phyloP scores from a whole-genome alignment of 2,329 filamentous ascomycete genomes.

The Aspergillus viridinutans region DNA sequence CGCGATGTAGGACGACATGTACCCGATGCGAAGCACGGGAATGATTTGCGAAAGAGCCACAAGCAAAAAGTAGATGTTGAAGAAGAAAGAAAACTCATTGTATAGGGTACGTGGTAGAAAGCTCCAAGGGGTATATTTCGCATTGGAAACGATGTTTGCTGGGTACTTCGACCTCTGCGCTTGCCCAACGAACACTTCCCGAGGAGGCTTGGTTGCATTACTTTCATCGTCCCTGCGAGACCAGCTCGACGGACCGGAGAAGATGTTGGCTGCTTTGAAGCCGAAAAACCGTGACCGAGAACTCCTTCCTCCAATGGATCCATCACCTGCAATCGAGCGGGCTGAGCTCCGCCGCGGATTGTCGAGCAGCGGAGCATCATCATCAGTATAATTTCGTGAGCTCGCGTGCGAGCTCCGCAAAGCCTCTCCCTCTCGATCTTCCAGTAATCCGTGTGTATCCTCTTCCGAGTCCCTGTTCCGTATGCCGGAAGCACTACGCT shows the following conservation, averaged over 20 bases:
- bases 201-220: conserved; percentile 52
- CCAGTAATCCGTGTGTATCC: conserved; percentile 64
- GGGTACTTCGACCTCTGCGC: conserved; percentile 73
- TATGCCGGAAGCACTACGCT: conserved; percentile 41
- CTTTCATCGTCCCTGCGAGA: conserved; percentile 36
- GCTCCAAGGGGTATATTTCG: conserved; percentile 93
- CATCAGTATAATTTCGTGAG: conserved; percentile 53
- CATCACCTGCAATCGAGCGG: conserved; percentile 27
- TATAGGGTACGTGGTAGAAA: conserved; percentile 93
- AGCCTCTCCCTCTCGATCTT: conserved; percentile 55
- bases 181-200: conserved; percentile 72
- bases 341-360: conserved; percentile 38
- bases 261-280: conserved; percentile 52
- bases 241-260: conserved; percentile 20
- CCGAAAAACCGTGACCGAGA: conserved; percentile 62
- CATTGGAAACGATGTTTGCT: conserved; percentile 88
- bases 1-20: conserved; percentile 89
- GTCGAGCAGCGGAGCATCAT: conserved; percentile 70
- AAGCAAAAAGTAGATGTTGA: conserved; percentile 98
- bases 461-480: conserved; percentile 46
- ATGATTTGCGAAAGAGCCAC: conserved; percentile 93
- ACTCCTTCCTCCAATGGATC: conserved; percentile 45
- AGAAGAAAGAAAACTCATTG: conserved; percentile 99
- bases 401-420: conserved; percentile 59
- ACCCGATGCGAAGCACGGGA: conserved; percentile 83